phyloP scores from a whole-genome alignment of 2,329 filamentous ascomycete genomes.

The Fusarium sambucinum region DNA sequence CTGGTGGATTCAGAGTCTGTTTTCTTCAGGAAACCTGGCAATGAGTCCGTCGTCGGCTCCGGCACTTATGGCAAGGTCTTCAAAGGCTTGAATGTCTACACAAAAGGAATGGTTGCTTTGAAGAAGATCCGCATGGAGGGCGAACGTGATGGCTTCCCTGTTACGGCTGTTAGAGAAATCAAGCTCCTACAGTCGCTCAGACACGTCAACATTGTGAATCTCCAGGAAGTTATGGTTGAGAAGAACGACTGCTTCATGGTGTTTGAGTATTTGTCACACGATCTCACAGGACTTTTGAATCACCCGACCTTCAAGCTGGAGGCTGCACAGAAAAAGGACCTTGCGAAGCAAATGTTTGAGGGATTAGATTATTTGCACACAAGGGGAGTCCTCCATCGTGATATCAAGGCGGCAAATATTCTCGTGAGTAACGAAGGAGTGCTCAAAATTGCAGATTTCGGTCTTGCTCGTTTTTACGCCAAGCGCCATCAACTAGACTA shows the following conservation, averaged over 20 bases:
- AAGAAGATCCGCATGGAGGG: constrained; percentile 96
- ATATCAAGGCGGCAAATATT: constrained; percentile 99
- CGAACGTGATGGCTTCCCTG: constrained; percentile 89
- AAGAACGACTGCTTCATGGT: constrained; percentile 99
- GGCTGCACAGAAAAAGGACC: constrained; percentile 87
- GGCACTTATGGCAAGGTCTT: constrained; percentile 97
- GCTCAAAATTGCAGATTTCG: constrained; percentile 95
- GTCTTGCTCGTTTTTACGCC: constrained; percentile 93
- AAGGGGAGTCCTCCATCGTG: constrained; percentile 92
- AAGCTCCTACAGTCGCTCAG: constrained; percentile 89
- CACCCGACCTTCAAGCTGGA: constrained; percentile 92
- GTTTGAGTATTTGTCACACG: constrained; percentile 97
- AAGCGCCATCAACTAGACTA: constrained; percentile 94
- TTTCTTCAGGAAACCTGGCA: constrained; percentile 95
- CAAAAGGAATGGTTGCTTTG: constrained; percentile 82
- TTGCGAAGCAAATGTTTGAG: constrained; percentile 92
- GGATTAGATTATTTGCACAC: constrained; percentile 94
- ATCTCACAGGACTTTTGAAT: constrained; percentile 93
- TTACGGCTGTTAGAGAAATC: constrained; percentile 91
- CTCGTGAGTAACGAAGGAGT: constrained; percentile 90
- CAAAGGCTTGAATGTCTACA: constrained; percentile 94
- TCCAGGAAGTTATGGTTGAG: constrained; percentile 97
- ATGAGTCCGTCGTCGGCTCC: constrained; percentile 94
- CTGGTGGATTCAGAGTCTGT: constrained; percentile 86
- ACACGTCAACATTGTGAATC: constrained; percentile 83